Conservation (phyloP, 164 flowering plant species). For the Annona cherimola region DNA sequence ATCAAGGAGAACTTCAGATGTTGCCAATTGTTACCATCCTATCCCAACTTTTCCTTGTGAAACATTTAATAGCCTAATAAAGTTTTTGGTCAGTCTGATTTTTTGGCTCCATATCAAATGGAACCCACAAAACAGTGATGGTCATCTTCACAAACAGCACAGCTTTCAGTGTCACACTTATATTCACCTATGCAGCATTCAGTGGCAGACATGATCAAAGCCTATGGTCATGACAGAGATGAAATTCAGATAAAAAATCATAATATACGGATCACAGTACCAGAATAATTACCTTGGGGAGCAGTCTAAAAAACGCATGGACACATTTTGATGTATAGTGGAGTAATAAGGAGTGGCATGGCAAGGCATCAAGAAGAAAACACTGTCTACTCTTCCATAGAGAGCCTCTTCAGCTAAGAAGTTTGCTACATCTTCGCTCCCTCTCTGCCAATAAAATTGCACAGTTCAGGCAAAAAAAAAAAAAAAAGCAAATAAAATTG, state of each 20-base stretch:
- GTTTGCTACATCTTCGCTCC: slow-evolving; percentile 89
- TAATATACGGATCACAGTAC: not conserved
- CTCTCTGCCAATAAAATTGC: slow-evolving; percentile 49
- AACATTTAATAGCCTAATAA: not conserved
- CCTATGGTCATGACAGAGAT: not conserved
- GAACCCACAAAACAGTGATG: not conserved
- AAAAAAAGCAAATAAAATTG: not conserved
- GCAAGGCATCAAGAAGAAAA: slow-evolving; percentile 82
- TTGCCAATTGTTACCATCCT: not conserved
- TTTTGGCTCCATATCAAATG: not conserved
- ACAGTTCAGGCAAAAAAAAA: not conserved
- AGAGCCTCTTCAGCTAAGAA: slow-evolving; percentile 60
- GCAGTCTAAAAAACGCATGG: slow-evolving; percentile 92
- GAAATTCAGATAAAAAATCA: no score
- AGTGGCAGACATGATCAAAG: not conserved
- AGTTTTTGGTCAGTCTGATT: not conserved
- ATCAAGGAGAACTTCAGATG: not conserved
- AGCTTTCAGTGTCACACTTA: no score
- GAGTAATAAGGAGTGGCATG: slow-evolving; percentile 94
- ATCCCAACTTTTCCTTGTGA: no score
- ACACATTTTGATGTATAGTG: slow-evolving; percentile 55
- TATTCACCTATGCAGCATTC: not conserved
- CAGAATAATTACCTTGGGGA: slow-evolving; percentile 61
- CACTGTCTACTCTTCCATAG: slow-evolving; percentile 49
- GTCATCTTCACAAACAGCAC: not conserved